Percentiles rank a stretch among this genome's conserved stretches.
These are phyloP conservation scores for Hansenula anomala DNA, from an alignment of 1,139 yeast species.

Conservation along the genomic window DNA sequence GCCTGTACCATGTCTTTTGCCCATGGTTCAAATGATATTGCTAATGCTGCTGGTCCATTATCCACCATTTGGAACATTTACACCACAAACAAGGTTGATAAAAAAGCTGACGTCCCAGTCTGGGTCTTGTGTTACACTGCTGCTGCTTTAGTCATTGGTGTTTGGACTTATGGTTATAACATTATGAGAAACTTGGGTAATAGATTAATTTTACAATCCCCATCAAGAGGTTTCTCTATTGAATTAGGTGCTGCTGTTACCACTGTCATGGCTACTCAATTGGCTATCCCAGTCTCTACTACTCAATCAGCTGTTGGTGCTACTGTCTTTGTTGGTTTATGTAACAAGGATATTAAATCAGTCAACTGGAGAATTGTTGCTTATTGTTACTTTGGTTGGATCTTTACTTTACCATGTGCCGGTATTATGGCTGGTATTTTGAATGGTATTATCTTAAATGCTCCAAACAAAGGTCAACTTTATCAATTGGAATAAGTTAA, in stretches of 20 bases:
- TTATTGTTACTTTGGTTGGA: conserved; percentile 73
- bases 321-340: conserved; percentile 69
- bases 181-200: conserved; percentile 72
- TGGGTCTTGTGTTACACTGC: conserved; percentile 74
- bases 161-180: conserved; percentile 71
- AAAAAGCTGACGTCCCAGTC: conserved; percentile 57
- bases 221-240: conserved; percentile 74
- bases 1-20: conserved; percentile 82
- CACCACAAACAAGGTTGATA: conserved; percentile 43
- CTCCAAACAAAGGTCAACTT: conserved; percentile 39
- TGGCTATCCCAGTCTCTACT: conserved; percentile 68
- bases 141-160: conserved; percentile 61
- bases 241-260: conserved; percentile 80
- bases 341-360: conserved; percentile 58
- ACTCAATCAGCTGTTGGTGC: conserved; percentile 84
- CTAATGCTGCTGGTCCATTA: conserved; percentile 77
- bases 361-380: conserved; percentile 77
- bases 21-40: conserved; percentile 78
- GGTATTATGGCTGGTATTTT: conserved; percentile 68
- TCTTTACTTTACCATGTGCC: conserved; percentile 68
- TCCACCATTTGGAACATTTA: conserved; percentile 63
- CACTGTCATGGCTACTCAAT: conserved; percentile 70
- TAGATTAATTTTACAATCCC: conserved; percentile 71
- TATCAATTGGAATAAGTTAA: conserved; percentile 5
- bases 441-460: conserved; percentile 60